Evolutionary conservation across 176 grass and related monocot species (phyloP), one percentile per base, ranked within the genome.

Genomic region (Dactylis glomerata): DNA sequence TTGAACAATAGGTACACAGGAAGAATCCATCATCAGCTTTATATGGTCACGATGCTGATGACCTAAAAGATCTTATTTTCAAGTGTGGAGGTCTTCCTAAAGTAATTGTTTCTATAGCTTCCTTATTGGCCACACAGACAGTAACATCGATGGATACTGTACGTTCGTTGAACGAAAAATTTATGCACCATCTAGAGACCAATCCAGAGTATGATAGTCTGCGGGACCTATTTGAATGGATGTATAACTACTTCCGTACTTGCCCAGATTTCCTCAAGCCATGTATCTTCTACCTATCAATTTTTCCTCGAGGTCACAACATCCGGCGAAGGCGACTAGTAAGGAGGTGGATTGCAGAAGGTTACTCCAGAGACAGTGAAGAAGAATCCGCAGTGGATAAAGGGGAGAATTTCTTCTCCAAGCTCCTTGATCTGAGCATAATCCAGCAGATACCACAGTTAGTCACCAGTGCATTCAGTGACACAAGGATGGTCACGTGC

Each of bases 281-380:
- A 24, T 92, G 86, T 20, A 78, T 92, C 38, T 85, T 92, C 32
- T 89, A 92, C 20, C 41, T 92, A 24, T 71, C 58, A 33, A 58
- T 88, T 16, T 91, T 85, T 51, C 86, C 68, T 55, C 38, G 26
- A 8, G 26, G 62, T 3, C 52, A 75, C 14, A 40, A 52, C 8
- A 68, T 89, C 45, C 37, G 76, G 30, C 42, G 73, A 41, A 78
- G 47, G 40, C 63, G 83, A 33, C 56, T 92, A 47, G 26, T 68
- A 1, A 83, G 71, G 83, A 82, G 90, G 9, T 92, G 90, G 90
- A 83, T 92, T 3, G 82, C 78, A 3, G 90, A 89, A 50, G 90
- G 90, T 3, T 85, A 73, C 27, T 31, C 28, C 1, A 59, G 26
- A 5, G 54, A 44, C 10, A 77, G 12, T 0, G 54, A 30, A 13